phyloP scores from a whole-genome alignment of 306 rosid genomes.

The Chamaecrista fasciculata region DNA sequence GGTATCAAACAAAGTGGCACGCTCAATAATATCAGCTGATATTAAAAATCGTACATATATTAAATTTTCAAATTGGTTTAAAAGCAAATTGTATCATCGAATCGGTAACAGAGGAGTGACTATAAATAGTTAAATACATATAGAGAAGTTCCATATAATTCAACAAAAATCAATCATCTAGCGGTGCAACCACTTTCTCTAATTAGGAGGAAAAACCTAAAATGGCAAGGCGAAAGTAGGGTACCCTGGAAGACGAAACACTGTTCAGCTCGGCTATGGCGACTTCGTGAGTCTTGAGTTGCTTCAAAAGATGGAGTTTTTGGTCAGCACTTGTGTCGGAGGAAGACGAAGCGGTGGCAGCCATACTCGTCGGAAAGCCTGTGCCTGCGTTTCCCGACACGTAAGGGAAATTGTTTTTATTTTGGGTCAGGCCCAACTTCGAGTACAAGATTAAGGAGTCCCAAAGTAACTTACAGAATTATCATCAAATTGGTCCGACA shows the following conservation, averaged over 20 bases:
- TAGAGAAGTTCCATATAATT: not conserved
- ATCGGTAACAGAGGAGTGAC: not conserved
- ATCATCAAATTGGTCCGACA: too few relatives aligned
- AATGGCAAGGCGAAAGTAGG: not conserved
- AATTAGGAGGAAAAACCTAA: not conserved
- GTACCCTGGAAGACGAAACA: constrained; percentile 61
- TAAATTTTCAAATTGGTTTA: not conserved
- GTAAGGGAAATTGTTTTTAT: too few relatives aligned
- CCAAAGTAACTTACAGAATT: too few relatives aligned
- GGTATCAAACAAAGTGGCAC: not conserved
- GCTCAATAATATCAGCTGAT: not conserved
- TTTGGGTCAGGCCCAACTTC: too few relatives aligned
- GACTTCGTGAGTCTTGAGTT: constrained; percentile 58
- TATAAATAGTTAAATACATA: too few relatives aligned
- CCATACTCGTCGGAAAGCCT: not conserved
- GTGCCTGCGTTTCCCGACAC: too few relatives aligned
- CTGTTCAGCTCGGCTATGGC: constrained; percentile 71
- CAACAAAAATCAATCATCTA: not conserved
- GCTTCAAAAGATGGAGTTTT: constrained; percentile 32
- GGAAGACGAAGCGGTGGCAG: not conserved
- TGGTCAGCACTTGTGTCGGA: not conserved
- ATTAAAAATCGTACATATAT: not conserved
- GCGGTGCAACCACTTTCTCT: not conserved
- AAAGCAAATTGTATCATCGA: not conserved
- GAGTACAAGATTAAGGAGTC: too few relatives aligned